Base-by-base conservation (phyloP, 2,329 filamentous ascomycete species). In the Coleophoma crateriformis region DNA sequence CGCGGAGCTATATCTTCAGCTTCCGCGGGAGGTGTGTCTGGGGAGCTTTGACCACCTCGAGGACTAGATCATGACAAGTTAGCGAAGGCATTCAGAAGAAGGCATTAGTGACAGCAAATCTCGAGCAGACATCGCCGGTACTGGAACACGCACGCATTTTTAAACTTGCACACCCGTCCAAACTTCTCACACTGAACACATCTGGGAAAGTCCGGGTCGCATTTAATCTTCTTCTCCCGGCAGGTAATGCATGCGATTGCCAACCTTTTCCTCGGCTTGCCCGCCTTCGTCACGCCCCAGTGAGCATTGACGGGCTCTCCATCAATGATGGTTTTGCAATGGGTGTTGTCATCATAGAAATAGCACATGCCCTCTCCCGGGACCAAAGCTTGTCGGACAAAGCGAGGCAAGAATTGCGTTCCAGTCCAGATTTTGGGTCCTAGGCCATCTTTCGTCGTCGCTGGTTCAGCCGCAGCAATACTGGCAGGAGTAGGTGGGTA, bases 221-320 rank as follows among this genome's bases (percentile, higher is more conserved):
- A 96, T 68, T 95, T 96, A 71, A 96, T 95, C 76, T 96, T 96
- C 81, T 96, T 96, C 71, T 96, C 90, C 46, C 91, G 82, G 66
- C 91, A 96, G 12, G 90, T 94, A 51, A 95, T 78, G 64, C 91
- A 96, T n/a, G 90, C 90, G 65, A 95, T 90, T 20, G 91, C 90
- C 50, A 96, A 76, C 50, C 91, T 79, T 71, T 96, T 96, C 58
- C 91, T 82, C 44, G 91, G 90, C 71, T 95, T 96, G 13, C 91
- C 91, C 2, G 91, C 90, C 70, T 96, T 96, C 34, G 91, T 96
- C 10, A 95, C 84, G 14, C 91, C 90, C 91, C 91, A 96, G 58
- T 89, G 88, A 1, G 90, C 88, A 64, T 95, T 96, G 46, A 96
- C 90, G 0, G 77, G 77, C 64, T 95, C 88, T 15, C 90, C 90